A percentile compares a stretch with the other conserved stretches of the same genome.
These are phyloP conservation scores for Wallemia ichthyophaga DNA, from an alignment of 1,284 basidiomycete genomes.

Conservation along the genomic window DNA sequence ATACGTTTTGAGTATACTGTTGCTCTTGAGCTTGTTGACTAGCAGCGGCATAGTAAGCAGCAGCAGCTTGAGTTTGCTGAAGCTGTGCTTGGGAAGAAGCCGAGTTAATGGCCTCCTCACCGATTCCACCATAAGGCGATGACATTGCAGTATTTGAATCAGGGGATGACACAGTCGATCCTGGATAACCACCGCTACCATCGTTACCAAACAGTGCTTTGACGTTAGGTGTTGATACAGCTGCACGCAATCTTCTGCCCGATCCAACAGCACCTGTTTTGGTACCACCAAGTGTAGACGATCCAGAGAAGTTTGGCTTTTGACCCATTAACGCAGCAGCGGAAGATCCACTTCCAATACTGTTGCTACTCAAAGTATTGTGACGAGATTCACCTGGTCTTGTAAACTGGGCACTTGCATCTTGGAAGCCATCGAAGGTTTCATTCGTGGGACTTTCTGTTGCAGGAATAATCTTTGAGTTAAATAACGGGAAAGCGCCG, in stretches of 20 bases:
- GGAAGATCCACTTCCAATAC: neutral
- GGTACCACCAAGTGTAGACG: neutral
- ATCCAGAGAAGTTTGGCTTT: neutral
- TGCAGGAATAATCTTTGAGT: neutral
- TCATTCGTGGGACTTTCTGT: constrained; percentile 1
- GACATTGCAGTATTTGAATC: neutral
- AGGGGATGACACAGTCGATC: neutral
- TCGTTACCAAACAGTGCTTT: constrained; percentile 53
- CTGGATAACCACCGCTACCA: neutral
- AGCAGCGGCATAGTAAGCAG: neutral
- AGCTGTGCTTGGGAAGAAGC: neutral
- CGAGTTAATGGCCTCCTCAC: neutral
- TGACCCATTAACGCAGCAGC: neutral
- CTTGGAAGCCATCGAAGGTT: neutral
- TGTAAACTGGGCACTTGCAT: neutral
- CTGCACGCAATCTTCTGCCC: constrained; percentile 38
- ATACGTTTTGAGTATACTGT: neutral
- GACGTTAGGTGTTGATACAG: constrained; percentile 70
- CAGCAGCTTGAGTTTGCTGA: neutral
- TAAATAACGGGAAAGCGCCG: neutral
- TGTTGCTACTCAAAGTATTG: neutral
- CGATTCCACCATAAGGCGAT: neutral
- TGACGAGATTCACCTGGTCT: neutral
- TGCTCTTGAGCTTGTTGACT: neutral
- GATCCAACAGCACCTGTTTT: neutral